phyloP scores from a whole-genome alignment of 2,329 filamentous ascomycete genomes.

The Phyllosticta citriasiana region DNA sequence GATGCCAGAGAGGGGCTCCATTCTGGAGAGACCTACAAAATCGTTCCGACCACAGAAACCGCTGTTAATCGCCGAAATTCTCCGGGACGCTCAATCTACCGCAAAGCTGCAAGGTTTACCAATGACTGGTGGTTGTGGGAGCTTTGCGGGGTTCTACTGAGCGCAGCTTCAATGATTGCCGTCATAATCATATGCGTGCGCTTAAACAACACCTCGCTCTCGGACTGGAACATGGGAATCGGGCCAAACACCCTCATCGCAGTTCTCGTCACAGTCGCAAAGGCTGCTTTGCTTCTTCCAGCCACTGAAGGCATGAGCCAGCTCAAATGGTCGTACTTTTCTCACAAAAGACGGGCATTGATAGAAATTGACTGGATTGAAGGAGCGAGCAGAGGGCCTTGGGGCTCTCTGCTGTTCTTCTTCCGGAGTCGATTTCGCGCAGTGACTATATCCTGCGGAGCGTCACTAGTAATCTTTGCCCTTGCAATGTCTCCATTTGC shows the following conservation, averaged over 20 bases:
- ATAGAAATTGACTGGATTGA: conserved; percentile 21
- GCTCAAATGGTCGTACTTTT: conserved; percentile 28
- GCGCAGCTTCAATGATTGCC: conserved; percentile 6
- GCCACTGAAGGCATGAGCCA: conserved; percentile 26
- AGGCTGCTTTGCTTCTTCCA: conserved; percentile 23
- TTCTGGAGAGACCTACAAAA: neutral
- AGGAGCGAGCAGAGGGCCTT: conserved; percentile 17
- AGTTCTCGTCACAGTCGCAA: conserved; percentile 23
- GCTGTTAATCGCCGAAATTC: neutral
- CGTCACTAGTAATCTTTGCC: conserved; percentile 9
- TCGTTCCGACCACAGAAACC: neutral
- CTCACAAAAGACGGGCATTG: conserved; percentile 11
- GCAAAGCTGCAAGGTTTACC: neutral
- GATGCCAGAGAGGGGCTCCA: neutral
- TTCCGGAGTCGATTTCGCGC: neutral
- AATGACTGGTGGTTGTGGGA: conserved; percentile 8
- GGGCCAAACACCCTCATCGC: conserved; percentile 25
- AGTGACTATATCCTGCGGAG: neutral
- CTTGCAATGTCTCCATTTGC: conserved; percentile 12
- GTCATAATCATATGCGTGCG: conserved; percentile 10
- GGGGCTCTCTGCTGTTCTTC: neutral
- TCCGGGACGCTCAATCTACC: neutral
- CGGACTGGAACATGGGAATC: conserved; percentile 13
- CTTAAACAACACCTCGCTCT: conserved; percentile 10
- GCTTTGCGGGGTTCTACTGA: conserved; percentile 9